phyloP scores from a whole-genome alignment of 139 green algal species.

The Tetraselmis striata region DNA sequence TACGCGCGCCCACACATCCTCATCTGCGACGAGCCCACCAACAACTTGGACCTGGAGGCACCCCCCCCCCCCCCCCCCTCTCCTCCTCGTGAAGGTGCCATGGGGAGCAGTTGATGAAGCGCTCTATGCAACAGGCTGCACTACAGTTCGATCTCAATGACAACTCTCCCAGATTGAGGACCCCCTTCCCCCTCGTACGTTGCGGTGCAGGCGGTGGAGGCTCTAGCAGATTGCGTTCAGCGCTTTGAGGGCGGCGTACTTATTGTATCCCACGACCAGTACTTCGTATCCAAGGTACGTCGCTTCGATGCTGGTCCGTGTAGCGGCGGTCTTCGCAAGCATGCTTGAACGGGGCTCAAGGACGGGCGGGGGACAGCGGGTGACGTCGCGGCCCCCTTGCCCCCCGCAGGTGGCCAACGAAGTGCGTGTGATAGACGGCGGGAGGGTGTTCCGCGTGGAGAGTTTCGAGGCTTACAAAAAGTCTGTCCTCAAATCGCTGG shows the following conservation, averaged over 20 bases:
- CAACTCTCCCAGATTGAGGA: too few species aligned
- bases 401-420: slow-evolving; percentile 18
- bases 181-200: too few species aligned
- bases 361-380: too few species aligned
- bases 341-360: too few species aligned
- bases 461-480: neutral
- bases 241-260: slow-evolving; percentile 12
- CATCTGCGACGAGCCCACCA: slow-evolving; percentile 34
- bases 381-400: too few species aligned
- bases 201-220: slow-evolving; percentile 5
- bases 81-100: too few species aligned
- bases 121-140: too few species aligned
- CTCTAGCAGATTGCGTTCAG: slow-evolving; percentile 6
- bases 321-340: too few species aligned
- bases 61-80: too few species aligned
- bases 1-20: slow-evolving; percentile 27
- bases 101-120: too few species aligned
- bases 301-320: too few species aligned
- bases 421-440: slow-evolving; percentile 10
- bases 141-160: too few species aligned
- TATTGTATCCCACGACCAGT: slow-evolving; percentile 17
- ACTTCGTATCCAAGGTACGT: slow-evolving; percentile 1
- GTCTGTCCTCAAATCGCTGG: neutral
- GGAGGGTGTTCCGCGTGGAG: neutral
- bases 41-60: neutral